These are phyloP conservation scores for Yamadazyma siamensis DNA, from an alignment of 1,139 yeast species.

Conservation along the genomic window DNA sequence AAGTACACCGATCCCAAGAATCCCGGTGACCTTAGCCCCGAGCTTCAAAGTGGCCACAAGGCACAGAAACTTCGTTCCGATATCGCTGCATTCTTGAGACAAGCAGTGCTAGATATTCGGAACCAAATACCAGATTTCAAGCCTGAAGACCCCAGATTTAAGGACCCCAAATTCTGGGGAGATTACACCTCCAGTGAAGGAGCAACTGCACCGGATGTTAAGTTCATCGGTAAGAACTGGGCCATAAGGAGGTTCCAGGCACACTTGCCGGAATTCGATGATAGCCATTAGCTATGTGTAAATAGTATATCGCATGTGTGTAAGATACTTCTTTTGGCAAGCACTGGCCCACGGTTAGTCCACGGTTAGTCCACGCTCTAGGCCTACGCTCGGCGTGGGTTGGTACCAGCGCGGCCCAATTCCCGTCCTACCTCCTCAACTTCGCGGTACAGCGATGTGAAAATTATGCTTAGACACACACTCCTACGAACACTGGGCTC, in stretches of 20 bases:
- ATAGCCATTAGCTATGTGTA: slow-evolving; percentile 4
- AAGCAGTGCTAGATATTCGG: slow-evolving; percentile 59
- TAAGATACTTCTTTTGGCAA: neutral
- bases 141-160: slow-evolving; percentile 59
- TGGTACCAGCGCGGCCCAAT: neutral
- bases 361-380: neutral
- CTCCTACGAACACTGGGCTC: too few relatives aligned
- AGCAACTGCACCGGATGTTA: slow-evolving; percentile 58
- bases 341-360: neutral
- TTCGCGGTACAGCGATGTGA: too few relatives aligned
- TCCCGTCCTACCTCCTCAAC: too few relatives aligned
- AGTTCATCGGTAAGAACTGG: slow-evolving; percentile 76
- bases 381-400: neutral
- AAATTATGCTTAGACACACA: too few relatives aligned
- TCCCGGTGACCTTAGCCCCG: slow-evolving; percentile 59
- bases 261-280: slow-evolving; percentile 44
- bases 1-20: slow-evolving; percentile 47
- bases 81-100: slow-evolving; percentile 67
- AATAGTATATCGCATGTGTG: slow-evolving; percentile 1
- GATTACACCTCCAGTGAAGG: slow-evolving; percentile 64
- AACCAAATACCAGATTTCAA: slow-evolving; percentile 47
- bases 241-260: slow-evolving; percentile 68
- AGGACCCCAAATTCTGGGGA: slow-evolving; percentile 70
- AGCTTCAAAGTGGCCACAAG: slow-evolving; percentile 57
- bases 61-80: slow-evolving; percentile 65